Conservation (phyloP, 768 basidiomycete genomes). For the Trametes coccinea region DNA sequence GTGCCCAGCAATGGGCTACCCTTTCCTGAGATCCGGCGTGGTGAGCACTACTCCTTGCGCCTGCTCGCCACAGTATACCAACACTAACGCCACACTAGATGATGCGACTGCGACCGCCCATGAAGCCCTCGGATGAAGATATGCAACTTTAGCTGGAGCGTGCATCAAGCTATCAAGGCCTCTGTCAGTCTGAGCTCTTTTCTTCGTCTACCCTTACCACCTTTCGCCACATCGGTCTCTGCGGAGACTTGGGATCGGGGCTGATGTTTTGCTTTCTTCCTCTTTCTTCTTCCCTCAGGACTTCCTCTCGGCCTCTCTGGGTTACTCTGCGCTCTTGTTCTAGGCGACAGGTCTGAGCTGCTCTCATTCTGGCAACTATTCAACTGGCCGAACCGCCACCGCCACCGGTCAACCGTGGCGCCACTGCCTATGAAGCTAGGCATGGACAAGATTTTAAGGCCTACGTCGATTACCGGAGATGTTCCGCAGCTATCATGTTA, state of each 20-base stretch:
- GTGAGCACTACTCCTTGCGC: background rate
- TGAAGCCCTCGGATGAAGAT: background rate
- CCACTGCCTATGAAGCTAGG: too few relatives aligned
- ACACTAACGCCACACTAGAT: background rate
- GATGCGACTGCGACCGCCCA: too few relatives aligned
- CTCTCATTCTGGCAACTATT: too few relatives aligned
- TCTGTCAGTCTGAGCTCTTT: background rate
- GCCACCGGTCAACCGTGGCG: too few relatives aligned
- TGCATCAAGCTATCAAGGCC: background rate
- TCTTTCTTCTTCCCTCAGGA: background rate
- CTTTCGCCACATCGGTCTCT: background rate
- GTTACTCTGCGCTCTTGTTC: too few relatives aligned
- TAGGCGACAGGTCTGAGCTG: too few relatives aligned
- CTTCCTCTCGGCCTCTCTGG: too few relatives aligned
- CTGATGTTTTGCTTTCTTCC: background rate
- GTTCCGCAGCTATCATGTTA: background rate
- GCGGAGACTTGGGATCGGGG: background rate
- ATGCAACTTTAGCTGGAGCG: background rate
- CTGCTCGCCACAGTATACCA: background rate
- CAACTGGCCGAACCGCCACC: too few relatives aligned
- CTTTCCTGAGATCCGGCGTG: background rate
- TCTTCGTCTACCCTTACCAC: background rate
- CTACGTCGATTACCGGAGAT: too few relatives aligned
- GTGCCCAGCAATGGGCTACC: background rate
- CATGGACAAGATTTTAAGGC: too few relatives aligned